Percentiles rank a stretch among this genome's conserved stretches.
Evolutionary conservation across 306 rosid species (phyloP).

Genomic region (apple (Malus domestica)): ASM211411v1 NC_041790.1:5861001-5861500

Average conservation of each 20-base stretch:
- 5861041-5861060: not conserved
- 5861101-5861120: not conserved
- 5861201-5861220: not conserved
- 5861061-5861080: not conserved
- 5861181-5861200: conserved; percentile 7
- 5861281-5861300: not conserved
- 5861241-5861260: conserved; percentile 15
- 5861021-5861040: not conserved
- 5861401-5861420: not conserved
- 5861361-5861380: conserved; percentile 9
- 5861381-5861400: conserved; percentile 25
- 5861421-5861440: conserved; percentile 5
- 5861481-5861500: conserved; percentile 3
- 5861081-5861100: not conserved
- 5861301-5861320: not conserved
- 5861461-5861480: not conserved
- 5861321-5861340: not conserved
- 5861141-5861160: conserved; percentile 19
- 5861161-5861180: conserved; percentile 19
- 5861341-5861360: not conserved
- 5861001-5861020: not conserved
- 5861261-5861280: conserved; percentile 1
- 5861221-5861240: conserved; percentile 14
- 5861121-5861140: not conserved
- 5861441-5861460: not conserved